Base-by-base conservation (phyloP, 352 stramenopile species). In the Globisporangium uncinulatum region DNA sequence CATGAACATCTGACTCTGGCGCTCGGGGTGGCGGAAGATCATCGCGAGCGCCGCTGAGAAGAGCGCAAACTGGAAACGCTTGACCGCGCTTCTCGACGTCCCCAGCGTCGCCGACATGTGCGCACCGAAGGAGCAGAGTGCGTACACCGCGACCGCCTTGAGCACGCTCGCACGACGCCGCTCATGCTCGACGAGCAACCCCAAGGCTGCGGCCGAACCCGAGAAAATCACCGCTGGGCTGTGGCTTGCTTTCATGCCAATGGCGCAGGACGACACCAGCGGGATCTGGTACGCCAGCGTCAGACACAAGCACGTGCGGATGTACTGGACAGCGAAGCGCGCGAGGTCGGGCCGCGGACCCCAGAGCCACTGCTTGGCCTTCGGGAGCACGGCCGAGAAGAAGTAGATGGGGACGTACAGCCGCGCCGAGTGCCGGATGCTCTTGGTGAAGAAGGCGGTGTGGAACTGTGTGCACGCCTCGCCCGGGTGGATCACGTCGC, bases 371-470 rank as follows among this genome's bases (percentile, higher is more conserved):
- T 62, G 63, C 51, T 84, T 86, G 66, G 79, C 85, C 56, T 77
- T 79, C 13, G 73, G 62, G n/a, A 74, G 58, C 31, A 79, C 63
- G 14, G 72, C 66, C 21, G 76, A 86, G 56, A 76, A 48, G 6
- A 76, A 48, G 66, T 83, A 89, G 67, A 89, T 86, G n/a, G 79
- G 76, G 15, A 86, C 60, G 56, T 87, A 85, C 19, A 89, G 55
- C 36, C 64, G 59, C 49, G 76, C 66, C 4, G 77, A 67, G 21
- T 73, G 70, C 41, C 47, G 69, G 62, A 87, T 73, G 19, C 69
- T 65, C 17, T 63, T 53, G 14, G 55, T 19, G 17, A 86, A 79
- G 52, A 73, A 73, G 11, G 65, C 43, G 0, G 43, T 15, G 59
- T 89, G 75, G 63, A 86, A 89, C 47, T 68, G 32, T 24, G 60